Evolutionary conservation across 768 basidiomycete species (phyloP).

Genomic region (Naganishia kalamii): DNA sequence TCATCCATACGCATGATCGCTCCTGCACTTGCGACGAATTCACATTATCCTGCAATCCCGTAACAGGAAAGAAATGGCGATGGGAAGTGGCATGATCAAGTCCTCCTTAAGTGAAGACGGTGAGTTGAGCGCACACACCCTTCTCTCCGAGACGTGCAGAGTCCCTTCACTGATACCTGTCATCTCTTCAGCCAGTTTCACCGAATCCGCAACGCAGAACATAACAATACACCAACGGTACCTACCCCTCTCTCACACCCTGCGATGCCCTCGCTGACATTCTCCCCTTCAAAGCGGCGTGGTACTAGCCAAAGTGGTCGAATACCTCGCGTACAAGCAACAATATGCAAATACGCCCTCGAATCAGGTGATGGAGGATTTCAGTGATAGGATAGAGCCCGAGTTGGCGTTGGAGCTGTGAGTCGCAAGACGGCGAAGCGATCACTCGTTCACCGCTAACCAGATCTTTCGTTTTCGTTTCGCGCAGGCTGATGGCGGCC

Average conservation of each 20-base stretch:
- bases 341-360: conserved; percentile 64
- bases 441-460: neutral
- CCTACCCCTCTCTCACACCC: neutral
- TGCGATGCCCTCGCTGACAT: neutral
- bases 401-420: conserved; percentile 86
- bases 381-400: conserved; percentile 72
- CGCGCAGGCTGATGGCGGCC: conserved; percentile 44
- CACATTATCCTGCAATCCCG: too few relatives aligned
- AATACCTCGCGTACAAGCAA: conserved; percentile 80
- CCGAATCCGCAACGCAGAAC: conserved; percentile 7
- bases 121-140: conserved; percentile 44
- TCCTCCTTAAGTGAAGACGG: conserved; percentile 71
- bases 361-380: conserved; percentile 78
- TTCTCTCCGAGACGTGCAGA: neutral
- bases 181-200: neutral
- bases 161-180: neutral
- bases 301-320: conserved; percentile 78
- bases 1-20: neutral
- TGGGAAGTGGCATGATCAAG: conserved; percentile 71
- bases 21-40: neutral
- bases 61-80: conserved; percentile 55
- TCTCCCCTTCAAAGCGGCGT: conserved; percentile 49
- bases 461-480: neutral
- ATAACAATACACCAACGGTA: conserved; percentile 14
- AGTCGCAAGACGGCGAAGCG: conserved; percentile 43